Base-by-base conservation (phyloP, 2,329 filamentous ascomycete species). In the Beauveria medogensis region DNA sequence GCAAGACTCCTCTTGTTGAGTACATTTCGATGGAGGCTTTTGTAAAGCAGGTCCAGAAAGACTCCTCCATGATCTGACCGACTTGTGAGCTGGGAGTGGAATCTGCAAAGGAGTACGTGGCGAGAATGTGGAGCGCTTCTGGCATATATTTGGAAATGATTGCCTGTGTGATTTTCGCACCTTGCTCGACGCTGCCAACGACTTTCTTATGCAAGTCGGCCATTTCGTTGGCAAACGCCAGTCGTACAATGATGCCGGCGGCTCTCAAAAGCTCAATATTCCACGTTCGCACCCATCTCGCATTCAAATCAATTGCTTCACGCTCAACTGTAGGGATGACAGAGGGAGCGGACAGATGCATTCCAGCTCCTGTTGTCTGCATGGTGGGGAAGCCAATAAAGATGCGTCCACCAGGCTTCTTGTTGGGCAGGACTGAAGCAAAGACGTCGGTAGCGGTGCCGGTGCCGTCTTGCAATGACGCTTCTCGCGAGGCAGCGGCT, bases 301-400 rank as follows among this genome's bases (percentile, higher is more conserved):
- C 95, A 71, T 99, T 97, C 64, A 99, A 80, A 73, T 99, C 94
- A 62, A 99, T 96, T 59, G 91, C 94, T 71, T 99, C 94, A 70
- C 94, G 86, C 74, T 99, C 94, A 2, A 99, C 95, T 0, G 94
- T 99, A 0, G 94, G 94, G 61, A 99, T 99, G 16, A 99, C 87
- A 0, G 93, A 97, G 1, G 92, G 94, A 0, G 94, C 94, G 14
- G 93, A 97, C 34, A 99, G 89, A 72, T 99, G 94, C 71, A 95
- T 89, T 18, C 93, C 90, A 30, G 93, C 86, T 59, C 93, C 94
- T 0, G 95, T 99, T 0, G 94, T 99, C 76, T 99, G 94, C 67
- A 93, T 92, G 1, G 94, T 99, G 3, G 94, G 93, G 70, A 99
- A 99, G 0, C 94, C 94, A 69, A 99, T 99, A 69, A 97, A 99